Conservation (phyloP, 2,329 filamentous ascomycete species). For the Sordariomycetes sp. region DNA sequence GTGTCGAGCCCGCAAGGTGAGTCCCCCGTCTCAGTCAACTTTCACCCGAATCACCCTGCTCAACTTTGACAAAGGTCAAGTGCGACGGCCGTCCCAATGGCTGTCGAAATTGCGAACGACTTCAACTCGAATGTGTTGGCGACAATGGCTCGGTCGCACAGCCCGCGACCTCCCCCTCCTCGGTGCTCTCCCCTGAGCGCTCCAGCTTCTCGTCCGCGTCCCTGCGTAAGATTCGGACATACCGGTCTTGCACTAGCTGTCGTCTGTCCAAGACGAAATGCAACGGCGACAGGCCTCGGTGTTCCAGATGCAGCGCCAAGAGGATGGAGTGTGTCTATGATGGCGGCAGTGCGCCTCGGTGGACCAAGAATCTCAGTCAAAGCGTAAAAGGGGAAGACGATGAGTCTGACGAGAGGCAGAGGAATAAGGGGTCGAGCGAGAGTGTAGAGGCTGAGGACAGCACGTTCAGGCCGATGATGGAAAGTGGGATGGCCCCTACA, state of each 20-base stretch:
- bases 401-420: neutral
- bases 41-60: neutral
- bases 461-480: neutral
- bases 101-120: slow-evolving; percentile 31
- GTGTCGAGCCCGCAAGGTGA: slow-evolving; percentile 29
- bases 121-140: slow-evolving; percentile 29
- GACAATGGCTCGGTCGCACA: too few relatives aligned
- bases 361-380: slow-evolving; percentile 1
- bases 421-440: neutral
- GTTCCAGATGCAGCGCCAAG: slow-evolving; percentile 23
- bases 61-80: slow-evolving; percentile 22
- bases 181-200: slow-evolving; percentile 8
- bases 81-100: slow-evolving; percentile 30
- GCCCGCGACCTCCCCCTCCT: neutral
- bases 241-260: slow-evolving; percentile 28
- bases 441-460: neutral
- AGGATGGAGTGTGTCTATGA: slow-evolving; percentile 27
- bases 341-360: slow-evolving; percentile 16
- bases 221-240: slow-evolving; percentile 28
- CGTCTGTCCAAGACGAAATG: slow-evolving; percentile 32
- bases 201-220: slow-evolving; percentile 16
- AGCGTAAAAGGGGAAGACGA: neutral
- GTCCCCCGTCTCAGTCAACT: neutral
- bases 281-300: slow-evolving; percentile 28
- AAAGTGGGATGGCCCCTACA: neutral